Percentiles rank a stretch among this genome's conserved stretches.
Evolutionary conservation across 2,329 filamentous ascomycete genomes (phyloP).

Genomic region (Beauveria rudraprayagi): DNA sequence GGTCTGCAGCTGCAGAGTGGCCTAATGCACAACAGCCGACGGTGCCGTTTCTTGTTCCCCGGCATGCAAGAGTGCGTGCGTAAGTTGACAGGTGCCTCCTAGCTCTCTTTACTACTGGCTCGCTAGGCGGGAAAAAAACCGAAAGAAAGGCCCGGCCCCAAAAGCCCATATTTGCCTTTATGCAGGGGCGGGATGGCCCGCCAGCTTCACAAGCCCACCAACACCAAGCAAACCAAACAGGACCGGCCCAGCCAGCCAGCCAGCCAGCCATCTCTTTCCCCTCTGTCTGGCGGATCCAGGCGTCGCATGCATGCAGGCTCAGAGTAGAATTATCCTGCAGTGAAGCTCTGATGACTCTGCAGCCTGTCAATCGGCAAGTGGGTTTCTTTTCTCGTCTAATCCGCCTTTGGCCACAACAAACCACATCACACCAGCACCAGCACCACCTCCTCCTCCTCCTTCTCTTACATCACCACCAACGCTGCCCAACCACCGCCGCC

Average conservation of each 20-base stretch:
- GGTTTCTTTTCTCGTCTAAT: slow-evolving; percentile 3
- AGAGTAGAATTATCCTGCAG: background rate
- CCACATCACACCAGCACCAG: background rate
- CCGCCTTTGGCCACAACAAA: background rate
- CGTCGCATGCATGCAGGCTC: background rate
- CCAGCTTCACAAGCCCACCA: background rate
- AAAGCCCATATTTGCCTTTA: background rate
- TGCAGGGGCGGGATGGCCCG: slow-evolving; percentile 1
- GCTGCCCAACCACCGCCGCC: slow-evolving; percentile 3
- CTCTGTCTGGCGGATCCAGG: background rate
- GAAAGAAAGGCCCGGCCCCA: background rate
- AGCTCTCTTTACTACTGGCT: background rate
- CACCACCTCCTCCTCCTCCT: background rate
- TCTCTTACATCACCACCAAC: slow-evolving; percentile 4
- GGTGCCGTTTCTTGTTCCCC: background rate
- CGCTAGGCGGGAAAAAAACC: no score
- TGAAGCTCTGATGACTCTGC: background rate
- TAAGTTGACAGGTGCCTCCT: no score
- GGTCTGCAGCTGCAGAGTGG: background rate
- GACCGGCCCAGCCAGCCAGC: slow-evolving; percentile 7
- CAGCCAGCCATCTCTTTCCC: slow-evolving; percentile 4
- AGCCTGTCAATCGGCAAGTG: background rate
- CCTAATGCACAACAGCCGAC: background rate
- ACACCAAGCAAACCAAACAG: background rate
- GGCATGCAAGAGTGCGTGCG: background rate